Conservation (phyloP, 1,139 yeast species). For the Debaryomycetaceae sp. region DNA sequence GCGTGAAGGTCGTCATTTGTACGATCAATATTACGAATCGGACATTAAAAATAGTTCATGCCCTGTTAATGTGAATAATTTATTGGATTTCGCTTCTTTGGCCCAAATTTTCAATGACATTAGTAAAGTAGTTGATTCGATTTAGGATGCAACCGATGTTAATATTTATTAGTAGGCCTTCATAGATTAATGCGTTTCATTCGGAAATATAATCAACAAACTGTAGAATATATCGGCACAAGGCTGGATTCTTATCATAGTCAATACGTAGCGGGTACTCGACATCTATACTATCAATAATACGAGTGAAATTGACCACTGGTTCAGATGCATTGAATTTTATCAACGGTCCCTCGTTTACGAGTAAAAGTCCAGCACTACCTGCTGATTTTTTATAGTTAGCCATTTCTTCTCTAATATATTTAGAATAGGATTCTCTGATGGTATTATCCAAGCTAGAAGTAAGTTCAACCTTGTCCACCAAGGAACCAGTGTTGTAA, state of each 20-base stretch:
- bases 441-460: conserved; percentile 13
- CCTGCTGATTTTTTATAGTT: conserved; percentile 2
- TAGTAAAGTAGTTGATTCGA: conserved; percentile 14
- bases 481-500: conserved; percentile 8
- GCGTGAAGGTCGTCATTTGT: conserved; percentile 21
- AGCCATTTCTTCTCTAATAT: conserved; percentile 8
- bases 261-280: not conserved
- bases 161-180: not conserved
- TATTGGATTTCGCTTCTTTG: conserved; percentile 18
- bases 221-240: conserved; percentile 11
- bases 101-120: conserved; percentile 20
- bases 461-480: conserved; percentile 9
- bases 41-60: conserved; percentile 7
- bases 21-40: conserved; percentile 11
- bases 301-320: conserved; percentile 3
- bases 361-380: conserved; percentile 7
- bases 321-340: conserved; percentile 2
- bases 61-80: conserved; percentile 9
- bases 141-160: conserved; percentile 5
- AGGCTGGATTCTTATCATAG: conserved; percentile 3
- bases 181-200: conserved; percentile 6
- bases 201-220: conserved; percentile 8
- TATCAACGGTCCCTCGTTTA: conserved; percentile 3
- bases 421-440: conserved; percentile 9
- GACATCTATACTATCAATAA: not conserved